Base-by-base conservation (phyloP, 2,329 filamentous ascomycete species). In the Aspergillus intermedius region DNA sequence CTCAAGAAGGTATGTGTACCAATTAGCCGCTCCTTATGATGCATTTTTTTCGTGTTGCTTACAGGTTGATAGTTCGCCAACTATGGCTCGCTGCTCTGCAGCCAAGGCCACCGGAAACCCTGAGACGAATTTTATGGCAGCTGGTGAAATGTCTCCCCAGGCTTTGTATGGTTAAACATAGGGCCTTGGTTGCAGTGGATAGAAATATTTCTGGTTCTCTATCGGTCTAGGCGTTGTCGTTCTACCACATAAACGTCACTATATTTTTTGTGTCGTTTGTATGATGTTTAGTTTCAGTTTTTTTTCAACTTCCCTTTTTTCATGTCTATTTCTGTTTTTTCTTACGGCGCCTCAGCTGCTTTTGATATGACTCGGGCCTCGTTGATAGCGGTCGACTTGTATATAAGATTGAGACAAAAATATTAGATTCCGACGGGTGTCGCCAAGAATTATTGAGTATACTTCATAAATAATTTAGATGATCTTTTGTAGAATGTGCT, bases 41-140 rank as follows among this genome's bases (percentile, higher is more conserved):
- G 5, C 30, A 10, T 45, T 28, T 10, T 35, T 41, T 43, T 22
- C 23, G n/a, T 8, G 44, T 49, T 50, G 25, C 55, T 64, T 49
- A 54, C 49, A 52, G 10, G 45, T 10, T 42, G 40, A 37, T 53
- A 95, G 91, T 77, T 96, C 91, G 54, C 91, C 93, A 45, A 98
- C 93, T 50, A 98, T 98, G 93, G 93, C 93, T 52, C 87, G 93
- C 67, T 96, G 90, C 79, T 95, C 90, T 44, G 91, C 88, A 46
- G 87, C 91, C 58, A 97, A 96, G 80, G 87, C 86, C 50, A 84
- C 83, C 8, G 83, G 84, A 52, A 87, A 90, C 73, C 81, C 86
- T 49, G 78, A 87, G 69, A 90, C 83, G 48, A 88, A 90, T 73
- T 81, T 88, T 58, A 86, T 90, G 84, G 86, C 86, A 47, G 77